Percentiles rank a stretch among this genome's conserved stretches.
These are phyloP conservation scores for Lentinula boryana DNA, from an alignment of 768 basidiomycete species.

Conservation along the genomic window DNA sequence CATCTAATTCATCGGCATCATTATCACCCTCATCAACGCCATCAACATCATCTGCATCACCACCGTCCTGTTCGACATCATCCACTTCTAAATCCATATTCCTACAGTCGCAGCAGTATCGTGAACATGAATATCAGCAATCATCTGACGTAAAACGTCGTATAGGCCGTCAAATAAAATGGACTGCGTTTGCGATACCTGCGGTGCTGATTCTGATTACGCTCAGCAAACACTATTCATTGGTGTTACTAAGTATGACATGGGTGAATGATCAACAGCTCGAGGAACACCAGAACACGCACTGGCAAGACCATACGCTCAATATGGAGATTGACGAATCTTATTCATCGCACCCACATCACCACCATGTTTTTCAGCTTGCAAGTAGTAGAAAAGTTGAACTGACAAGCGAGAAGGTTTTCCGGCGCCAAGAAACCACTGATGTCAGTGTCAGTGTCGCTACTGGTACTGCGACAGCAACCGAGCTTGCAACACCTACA, in stretches of 20 bases:
- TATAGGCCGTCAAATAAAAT: conserved; percentile 37
- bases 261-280: conserved; percentile 33
- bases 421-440: not conserved
- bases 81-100: not conserved
- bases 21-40: conserved; percentile 10
- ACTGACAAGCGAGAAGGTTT: not conserved
- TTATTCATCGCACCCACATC: not conserved
- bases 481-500: conserved; percentile 1
- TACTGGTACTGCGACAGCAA: conserved; percentile 12
- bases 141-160: conserved; percentile 28
- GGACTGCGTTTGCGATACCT: conserved; percentile 53
- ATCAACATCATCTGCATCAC: conserved; percentile 2
- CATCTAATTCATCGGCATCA: conserved; percentile 5
- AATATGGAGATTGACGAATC: not conserved
- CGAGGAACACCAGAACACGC: conserved; percentile 26
- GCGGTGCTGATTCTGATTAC: conserved; percentile 37
- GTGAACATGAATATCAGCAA: not conserved
- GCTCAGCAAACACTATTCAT: conserved; percentile 34
- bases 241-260: conserved; percentile 46
- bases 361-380: not conserved
- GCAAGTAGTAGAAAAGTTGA: not conserved
- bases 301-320: conserved; percentile 7
- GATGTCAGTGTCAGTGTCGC: conserved; percentile 9
- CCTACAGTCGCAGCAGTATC: not conserved
- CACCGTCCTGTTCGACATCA: not conserved